Base-by-base conservation (phyloP, 371 early-diverging fungal genomes). In the Mucor irregularis region DNA sequence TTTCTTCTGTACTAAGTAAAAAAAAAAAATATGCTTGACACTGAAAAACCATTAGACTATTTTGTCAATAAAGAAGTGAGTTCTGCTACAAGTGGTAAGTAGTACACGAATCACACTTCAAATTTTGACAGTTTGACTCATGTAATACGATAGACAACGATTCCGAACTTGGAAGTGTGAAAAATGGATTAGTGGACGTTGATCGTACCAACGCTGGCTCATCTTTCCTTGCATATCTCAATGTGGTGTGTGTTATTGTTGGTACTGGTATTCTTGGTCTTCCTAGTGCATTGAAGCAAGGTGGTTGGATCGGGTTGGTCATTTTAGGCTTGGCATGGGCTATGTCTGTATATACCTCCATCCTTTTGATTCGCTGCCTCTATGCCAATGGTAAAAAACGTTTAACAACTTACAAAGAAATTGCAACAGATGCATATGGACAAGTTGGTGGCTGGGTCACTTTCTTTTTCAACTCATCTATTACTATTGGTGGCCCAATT, bases 241-340 rank as follows among this genome's bases (percentile, higher is more conserved):
- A 64, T 13, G 33, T 64, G 2, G 64, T 64, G 2, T 76, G 92
- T 72, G 89, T 92, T 8, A 81, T 91, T 19, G 91, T 91, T 5
- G 94, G 94, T 29, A 88, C 90, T 5, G 95, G 95, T 28, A 84
- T 91, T 14, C 76, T 94, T 5, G 92, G 92, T 52, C 76, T 94
- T 7, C 91, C 93, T 14, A 85, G 78, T 49, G 90, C 93, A 16
- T 72, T 95, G 17, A 81, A 74, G 22, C 84, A 89, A 53, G 87
- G 89, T 35, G 93, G 93, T n/a, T 94, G 94, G 94, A 59, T 87
- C 19, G 90, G 89, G 33, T 50, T 91, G 2, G 26, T 84, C 14
- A 79, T 93, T 53, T 74, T 95, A 14, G 67, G 85, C 14, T 72
- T 93, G 24, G 81, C 90, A 9, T 90, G 90, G 50, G 53, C 76